Evolutionary conservation across 345 rosid species (phyloP).

Genomic region (Mercurialis annua): DNA sequence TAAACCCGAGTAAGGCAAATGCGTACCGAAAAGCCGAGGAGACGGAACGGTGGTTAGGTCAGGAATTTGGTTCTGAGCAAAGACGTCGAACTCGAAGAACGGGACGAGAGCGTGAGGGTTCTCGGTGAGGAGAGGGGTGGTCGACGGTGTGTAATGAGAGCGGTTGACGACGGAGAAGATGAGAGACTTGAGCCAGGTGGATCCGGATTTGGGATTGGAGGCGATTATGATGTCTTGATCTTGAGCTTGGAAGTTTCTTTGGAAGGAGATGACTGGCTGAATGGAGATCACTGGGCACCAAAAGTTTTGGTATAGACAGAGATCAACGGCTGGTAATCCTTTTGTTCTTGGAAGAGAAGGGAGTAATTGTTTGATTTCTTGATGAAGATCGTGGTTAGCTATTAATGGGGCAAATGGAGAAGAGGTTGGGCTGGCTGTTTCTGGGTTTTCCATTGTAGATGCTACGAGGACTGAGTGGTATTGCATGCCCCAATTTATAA

Average conservation of each 20-base stretch:
- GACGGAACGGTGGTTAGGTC: background rate
- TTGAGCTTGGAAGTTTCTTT: background rate
- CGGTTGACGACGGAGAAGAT: background rate
- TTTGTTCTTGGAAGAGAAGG: background rate
- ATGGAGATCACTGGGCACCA: background rate
- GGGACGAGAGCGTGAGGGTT: background rate
- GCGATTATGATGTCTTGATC: background rate
- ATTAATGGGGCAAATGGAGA: background rate
- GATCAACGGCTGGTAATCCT: background rate
- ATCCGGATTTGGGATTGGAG: background rate
- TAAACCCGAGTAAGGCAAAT: background rate
- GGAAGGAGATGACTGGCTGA: background rate
- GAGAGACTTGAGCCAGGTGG: background rate
- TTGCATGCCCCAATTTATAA: no score
- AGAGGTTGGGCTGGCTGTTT: background rate
- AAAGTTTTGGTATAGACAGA: background rate
- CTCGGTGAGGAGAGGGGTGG: background rate
- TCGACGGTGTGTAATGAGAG: no score
- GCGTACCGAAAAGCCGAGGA: constrained; percentile 1
- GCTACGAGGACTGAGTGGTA: no score
- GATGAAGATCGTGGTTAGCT: background rate
- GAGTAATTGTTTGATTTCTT: background rate
- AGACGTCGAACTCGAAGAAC: background rate
- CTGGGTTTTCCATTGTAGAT: background rate
- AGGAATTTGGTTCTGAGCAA: background rate